Evolutionary conservation across 2,329 filamentous ascomycete species (phyloP), one percentile per base, ranked within the genome.

Genomic region (Elsinoe arachidis): DNA sequence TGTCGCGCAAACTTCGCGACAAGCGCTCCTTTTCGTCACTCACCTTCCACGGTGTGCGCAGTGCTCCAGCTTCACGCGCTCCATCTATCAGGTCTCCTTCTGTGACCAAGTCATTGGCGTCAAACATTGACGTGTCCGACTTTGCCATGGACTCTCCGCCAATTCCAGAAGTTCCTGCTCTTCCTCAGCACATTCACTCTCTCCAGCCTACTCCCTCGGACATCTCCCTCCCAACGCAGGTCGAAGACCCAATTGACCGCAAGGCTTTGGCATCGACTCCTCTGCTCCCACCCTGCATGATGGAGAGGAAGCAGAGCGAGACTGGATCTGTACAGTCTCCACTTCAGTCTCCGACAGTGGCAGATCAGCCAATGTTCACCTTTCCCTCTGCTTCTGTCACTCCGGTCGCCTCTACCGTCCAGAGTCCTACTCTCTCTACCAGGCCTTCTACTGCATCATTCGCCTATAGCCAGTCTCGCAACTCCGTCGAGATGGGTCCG

Each of bases 331-430:
- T 86, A 33, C 80, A 88, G 59, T 95, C 90, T 6, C 90, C 91
- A n/a, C 76, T 95, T 23, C 89, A 95, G 70, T 95, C 90, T 0
- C 90, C 90, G 0, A 86, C 84, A 0, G 80, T 93, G 15, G 88
- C 85, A 9, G 83, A 84, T n/a, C 54, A 34, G 54, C 23, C 41
- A 3, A 46, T 43, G 33, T 56, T 56, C 54, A 56, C 39, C 11
- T 56, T 56, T 17, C 39, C 39, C 9, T 43, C 39, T 12, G 44
- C 43, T 2, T 73, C 79, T 38, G 71, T 73, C 35, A 56, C 72
- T 69, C 77, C 76, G 14, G 65, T 73, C 52, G 72, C 70, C 44
- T 56, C 54, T 2, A 56, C 39, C n/a, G 39, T 56, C 3, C 54
- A 56, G 69, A 72, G 87, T 2, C 89, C 90, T 2, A 83, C 88